Conservation (phyloP, 2,329 filamentous ascomycete species). For the Hymenoscyphus fraxineus region DNA sequence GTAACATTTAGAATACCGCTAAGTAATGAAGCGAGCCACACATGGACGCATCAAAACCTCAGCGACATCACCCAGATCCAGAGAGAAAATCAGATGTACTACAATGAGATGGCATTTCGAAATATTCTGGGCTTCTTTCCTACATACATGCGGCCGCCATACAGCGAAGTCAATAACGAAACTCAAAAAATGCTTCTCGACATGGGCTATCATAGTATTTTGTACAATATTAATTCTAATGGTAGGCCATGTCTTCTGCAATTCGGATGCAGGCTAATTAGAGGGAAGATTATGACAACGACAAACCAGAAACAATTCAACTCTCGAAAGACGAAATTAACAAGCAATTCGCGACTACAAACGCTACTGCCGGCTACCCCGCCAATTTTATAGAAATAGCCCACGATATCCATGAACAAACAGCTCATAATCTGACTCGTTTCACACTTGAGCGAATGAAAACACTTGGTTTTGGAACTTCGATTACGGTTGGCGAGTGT, state of each 20-base stretch:
- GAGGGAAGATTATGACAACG: conserved; percentile 45
- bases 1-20: neutral
- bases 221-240: conserved; percentile 11
- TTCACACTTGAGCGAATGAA: conserved; percentile 33
- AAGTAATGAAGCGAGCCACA: conserved; percentile 36
- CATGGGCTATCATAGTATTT: conserved; percentile 43
- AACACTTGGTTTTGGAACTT: conserved; percentile 31
- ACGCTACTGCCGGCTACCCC: neutral
- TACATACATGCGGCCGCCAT: conserved; percentile 47
- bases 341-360: conserved; percentile 1
- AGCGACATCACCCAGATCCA: conserved; percentile 38
- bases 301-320: conserved; percentile 39
- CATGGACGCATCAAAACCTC: conserved; percentile 48
- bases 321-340: conserved; percentile 39
- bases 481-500: conserved; percentile 43
- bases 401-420: conserved; percentile 36
- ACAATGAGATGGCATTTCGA: conserved; percentile 49
- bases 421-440: conserved; percentile 30
- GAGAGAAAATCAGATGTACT: conserved; percentile 44
- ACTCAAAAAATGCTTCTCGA: conserved; percentile 34
- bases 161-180: conserved; percentile 39
- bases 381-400: conserved; percentile 33
- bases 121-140: conserved; percentile 50
- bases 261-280: neutral
- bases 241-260: neutral